Evolutionary conservation across 306 rosid species (phyloP), one percentile per base, ranked within the genome.

Genomic region (Cucurbita maxima): DNA sequence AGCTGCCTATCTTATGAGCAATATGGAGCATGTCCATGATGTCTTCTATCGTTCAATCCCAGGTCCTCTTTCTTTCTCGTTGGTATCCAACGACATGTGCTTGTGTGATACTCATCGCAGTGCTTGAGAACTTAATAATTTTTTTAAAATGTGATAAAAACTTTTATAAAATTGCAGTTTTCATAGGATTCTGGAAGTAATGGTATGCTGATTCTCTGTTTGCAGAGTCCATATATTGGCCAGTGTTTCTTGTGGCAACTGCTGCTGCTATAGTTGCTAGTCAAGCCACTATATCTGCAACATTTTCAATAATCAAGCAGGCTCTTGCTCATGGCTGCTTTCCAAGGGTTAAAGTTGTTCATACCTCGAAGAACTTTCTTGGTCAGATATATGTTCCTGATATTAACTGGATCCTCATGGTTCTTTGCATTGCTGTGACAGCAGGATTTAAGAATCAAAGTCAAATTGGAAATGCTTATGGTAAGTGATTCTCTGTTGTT

Each of bases 401-500:
- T 71, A 85, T 94, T 64, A 94, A 94, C 66, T 94, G 97, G 97
- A 82, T 94, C 80, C 92, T 94, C 62, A 91, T 94, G 99, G 47
- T 94, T 83, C 96, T 94, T 51, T 94, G 99, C 83, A 88, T 94
- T 78, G 86, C 87, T 1, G 97, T 94, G 63, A 91, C 99, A 7
- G 96, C 92, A 58, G 96, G 99, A 73, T 94, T 94, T n/a, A 78
- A 82, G 85, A 88, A 94, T 76, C 95, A 91, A 84, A 86, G 55
- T 83, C 96, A 91, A 80, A 91, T 94, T 76, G 99, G 97, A 80
- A 94, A 94, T 86, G 99, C 99, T 53, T 88, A 86, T 78, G 99
- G 97, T 90, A 86, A 61, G 78, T 50, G 54, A 57, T 74, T 64
- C 54, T 72, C 63, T 48, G 69, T 68, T 22, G 53, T 79, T 18